These are phyloP conservation scores for Pleurotus ostreatus DNA, from an alignment of 768 basidiomycete species.

Conservation along the genomic window DNA sequence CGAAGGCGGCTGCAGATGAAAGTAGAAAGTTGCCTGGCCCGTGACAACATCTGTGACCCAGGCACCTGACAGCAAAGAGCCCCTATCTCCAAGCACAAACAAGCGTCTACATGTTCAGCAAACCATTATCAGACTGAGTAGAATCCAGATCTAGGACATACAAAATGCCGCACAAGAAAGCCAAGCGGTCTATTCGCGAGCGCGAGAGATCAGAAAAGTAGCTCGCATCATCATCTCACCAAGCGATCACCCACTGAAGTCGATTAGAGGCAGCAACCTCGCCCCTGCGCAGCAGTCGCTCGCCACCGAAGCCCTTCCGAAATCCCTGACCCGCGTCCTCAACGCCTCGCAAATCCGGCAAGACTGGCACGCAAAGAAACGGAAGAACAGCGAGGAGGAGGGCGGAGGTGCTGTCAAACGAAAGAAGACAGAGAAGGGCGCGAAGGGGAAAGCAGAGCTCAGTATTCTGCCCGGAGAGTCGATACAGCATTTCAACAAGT, in stretches of 20 bases:
- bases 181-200: conserved; percentile 48
- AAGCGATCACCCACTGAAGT: not conserved
- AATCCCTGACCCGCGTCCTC: conserved; percentile 60
- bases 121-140: no score
- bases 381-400: conserved; percentile 28
- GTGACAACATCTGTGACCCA: no score
- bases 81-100: no score
- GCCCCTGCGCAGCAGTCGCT: conserved; percentile 41
- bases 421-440: conserved; percentile 12
- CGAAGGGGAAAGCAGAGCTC: conserved; percentile 26
- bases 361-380: conserved; percentile 49
- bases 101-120: no score
- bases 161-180: conserved; percentile 64
- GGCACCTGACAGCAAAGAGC: no score
- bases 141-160: not conserved
- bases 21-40: not conserved
- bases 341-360: conserved; percentile 58
- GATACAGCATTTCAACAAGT: conserved; percentile 75
- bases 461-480: conserved; percentile 66
- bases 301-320: conserved; percentile 63
- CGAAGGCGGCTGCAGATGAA: not conserved
- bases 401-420: conserved; percentile 14
- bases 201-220: conserved; percentile 40
- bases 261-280: conserved; percentile 44
- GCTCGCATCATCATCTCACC: conserved; percentile 10